Conservation (phyloP, 1,284 basidiomycete genomes). For the Afroboletus lepidellus region DNA sequence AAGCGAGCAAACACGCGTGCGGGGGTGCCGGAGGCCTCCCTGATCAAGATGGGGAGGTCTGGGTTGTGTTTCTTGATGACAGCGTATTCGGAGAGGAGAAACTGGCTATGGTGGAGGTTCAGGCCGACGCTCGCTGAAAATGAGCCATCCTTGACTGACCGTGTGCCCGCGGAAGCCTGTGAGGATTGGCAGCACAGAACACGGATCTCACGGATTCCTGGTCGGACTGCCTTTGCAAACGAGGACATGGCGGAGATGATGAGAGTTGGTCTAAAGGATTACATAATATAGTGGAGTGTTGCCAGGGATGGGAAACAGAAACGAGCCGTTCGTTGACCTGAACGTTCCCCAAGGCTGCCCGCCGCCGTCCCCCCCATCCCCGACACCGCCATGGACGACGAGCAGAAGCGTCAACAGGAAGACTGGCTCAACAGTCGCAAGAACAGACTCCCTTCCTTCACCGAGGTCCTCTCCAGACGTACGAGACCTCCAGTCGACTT, state of each 20-base stretch:
- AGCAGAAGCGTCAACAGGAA: constrained; percentile 59
- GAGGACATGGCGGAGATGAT: constrained; percentile 44
- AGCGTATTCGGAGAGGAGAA: constrained; percentile 80
- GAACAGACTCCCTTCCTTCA: constrained; percentile 75
- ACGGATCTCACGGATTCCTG: constrained; percentile 83
- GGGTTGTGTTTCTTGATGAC: constrained; percentile 87
- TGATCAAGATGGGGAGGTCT: constrained; percentile 84
- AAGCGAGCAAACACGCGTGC: constrained; percentile 89
- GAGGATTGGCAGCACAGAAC: constrained; percentile 85
- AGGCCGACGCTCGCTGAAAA: constrained; percentile 4
- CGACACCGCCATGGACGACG: constrained; percentile 48
- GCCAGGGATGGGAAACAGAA: constrained; percentile 2
- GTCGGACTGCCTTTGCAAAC: constrained; percentile 78
- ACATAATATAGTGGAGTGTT: constrained; percentile 25
- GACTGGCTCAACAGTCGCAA: constrained; percentile 66
- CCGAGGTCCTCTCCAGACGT: constrained; percentile 82
- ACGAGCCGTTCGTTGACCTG: constrained; percentile 13
- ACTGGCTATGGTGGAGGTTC: constrained; percentile 55
- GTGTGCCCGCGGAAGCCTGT: constrained; percentile 75
- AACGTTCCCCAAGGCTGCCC: constrained; percentile 14
- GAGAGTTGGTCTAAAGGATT: constrained; percentile 10
- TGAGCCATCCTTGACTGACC: constrained; percentile 49
- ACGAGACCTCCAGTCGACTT: constrained; percentile 95
- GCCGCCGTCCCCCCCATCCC: constrained; percentile 13
- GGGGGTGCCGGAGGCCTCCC: constrained; percentile 87